Base-by-base conservation (phyloP, 805 yeast species). In the Candida tammaniensis region DNA sequence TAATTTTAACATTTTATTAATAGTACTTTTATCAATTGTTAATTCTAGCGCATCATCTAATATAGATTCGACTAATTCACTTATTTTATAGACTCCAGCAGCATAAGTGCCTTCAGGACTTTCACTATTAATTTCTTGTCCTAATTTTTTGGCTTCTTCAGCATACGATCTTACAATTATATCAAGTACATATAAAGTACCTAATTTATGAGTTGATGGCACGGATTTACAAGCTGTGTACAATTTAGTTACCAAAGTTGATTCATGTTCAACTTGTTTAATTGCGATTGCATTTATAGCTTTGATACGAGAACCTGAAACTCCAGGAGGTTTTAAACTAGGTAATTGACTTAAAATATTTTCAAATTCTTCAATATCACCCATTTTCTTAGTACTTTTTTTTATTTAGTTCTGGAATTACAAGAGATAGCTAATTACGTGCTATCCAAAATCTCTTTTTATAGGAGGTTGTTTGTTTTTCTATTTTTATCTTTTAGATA, bases 231-330 rank as follows among this genome's bases (percentile, higher is more conserved):
- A 76, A 59, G 83, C 76, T 33, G 79, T 68, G 52, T 74, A 74
- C 46, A 86, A 68, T 43, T 70, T 67, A 31, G 78, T 72, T 30
- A 82, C 71, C 34, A 85, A 58, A 42, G 71, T 68, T 17, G 82
- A 68, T 52, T 77, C 82, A 20, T 63, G 58, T 53, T 64, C 51
- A 37, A 83, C 82, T 57, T 87, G 76, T 46, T 74, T 74, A 41
- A 81, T 69, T 38, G 96, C 94, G 42, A 85, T 57, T 38, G 85
- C 83, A 29, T 91, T 85, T 54, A 89, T 68, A 52, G 80, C 80
- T 59, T 86, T 86, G 61, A 91, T 93, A 66, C 96, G 87, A 36
- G 95, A 80, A 27, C 98, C 98, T 18, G 97, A 88, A 34, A 91
- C 93, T 41, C 98, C 98, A 10, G 91, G 91, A 11, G 96, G 77